Base-by-base conservation (phyloP, 2,329 filamentous ascomycete genomes). In the Cercospora citrullina region DNA sequence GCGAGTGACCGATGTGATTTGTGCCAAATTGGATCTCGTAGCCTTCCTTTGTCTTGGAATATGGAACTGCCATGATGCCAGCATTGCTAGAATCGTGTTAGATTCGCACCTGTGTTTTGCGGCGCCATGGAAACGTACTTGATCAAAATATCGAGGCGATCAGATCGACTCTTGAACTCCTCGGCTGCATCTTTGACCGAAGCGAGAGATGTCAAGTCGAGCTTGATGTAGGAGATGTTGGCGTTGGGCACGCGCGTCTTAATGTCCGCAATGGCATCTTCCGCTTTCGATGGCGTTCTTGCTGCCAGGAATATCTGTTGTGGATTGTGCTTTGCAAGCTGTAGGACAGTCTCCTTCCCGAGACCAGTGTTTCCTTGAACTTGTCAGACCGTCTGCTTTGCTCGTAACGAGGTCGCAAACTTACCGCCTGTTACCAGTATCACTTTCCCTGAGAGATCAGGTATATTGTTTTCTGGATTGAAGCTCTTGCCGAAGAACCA, bases 1-100 rank as follows among this genome's bases (percentile, higher is more conserved):
- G 77, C 3, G 82, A 81, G 68, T 84, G 84, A 33, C 83, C 84
- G 67, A 85, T 75, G 74, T 85, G 81, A 69, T 86, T 86, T 5
- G 81, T 84, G 30, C 81, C 84, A 65, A 85, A 83, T 63, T 85
- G 82, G 42, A 83, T 79, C 73, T 86, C 84, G 69, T 84, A 84
- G 59, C 83, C 83, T 51, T 85, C 82, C 12, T 78, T 76, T 0
- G 83, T 84, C 6, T 78, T 76, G 18, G 73, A 76, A 51, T 72
- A 74, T 2, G 79, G 77, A 8, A 72, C 61, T 26, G 72, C 74
- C 77, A 82, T 83, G 63, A 83, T 77, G 55, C 82, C 82, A n/a
- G 63, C 45, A 60, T 65, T 5, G 82, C 45, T 61, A 33, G 28
- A n/a, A n/a, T 30, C 26, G 4, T 23, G 16, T 66, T 21, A 64